Evolutionary conservation across 192 early-diverging fungal genomes (phyloP).

Genomic region (Funneliformis geosporum): DNA sequence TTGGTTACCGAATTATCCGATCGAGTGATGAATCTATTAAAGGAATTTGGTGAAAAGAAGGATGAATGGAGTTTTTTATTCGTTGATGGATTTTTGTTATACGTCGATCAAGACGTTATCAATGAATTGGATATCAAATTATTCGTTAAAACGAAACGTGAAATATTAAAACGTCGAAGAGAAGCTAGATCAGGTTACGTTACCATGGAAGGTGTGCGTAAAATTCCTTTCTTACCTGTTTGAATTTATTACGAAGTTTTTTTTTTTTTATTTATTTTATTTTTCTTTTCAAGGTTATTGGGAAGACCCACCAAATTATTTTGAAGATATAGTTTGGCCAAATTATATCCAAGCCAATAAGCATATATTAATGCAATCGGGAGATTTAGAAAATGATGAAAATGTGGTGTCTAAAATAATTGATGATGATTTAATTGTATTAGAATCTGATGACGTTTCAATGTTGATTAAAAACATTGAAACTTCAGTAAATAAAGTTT

Average conservation of each 20-base stretch:
- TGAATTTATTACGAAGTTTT: background rate
- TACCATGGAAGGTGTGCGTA: conserved; percentile 68
- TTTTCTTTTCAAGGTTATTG: conserved; percentile 52
- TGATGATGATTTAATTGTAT: background rate
- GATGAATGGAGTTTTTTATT: conserved; percentile 46
- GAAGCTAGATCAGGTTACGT: conserved; percentile 66
- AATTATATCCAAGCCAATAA: conserved; percentile 56
- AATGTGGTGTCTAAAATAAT: background rate
- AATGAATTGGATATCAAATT: conserved; percentile 53
- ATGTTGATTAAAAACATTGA: background rate
- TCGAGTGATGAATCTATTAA: background rate
- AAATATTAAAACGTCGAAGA: conserved; percentile 64
- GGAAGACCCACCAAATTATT: conserved; percentile 76
- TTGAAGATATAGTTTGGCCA: conserved; percentile 78
- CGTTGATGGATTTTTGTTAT: conserved; percentile 84
- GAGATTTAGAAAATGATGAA: background rate
- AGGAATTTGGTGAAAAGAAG: background rate
- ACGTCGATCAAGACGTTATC: conserved; percentile 49
- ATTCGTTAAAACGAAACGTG: conserved; percentile 61
- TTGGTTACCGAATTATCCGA: background rate
- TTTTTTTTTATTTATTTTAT: background rate
- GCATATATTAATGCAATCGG: conserved; percentile 35
- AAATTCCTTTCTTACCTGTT: background rate
- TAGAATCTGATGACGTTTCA: background rate
- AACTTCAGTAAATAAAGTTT: background rate